Conservation (phyloP, 768 basidiomycete genomes). For the Pisolithus microcarpus region DNA sequence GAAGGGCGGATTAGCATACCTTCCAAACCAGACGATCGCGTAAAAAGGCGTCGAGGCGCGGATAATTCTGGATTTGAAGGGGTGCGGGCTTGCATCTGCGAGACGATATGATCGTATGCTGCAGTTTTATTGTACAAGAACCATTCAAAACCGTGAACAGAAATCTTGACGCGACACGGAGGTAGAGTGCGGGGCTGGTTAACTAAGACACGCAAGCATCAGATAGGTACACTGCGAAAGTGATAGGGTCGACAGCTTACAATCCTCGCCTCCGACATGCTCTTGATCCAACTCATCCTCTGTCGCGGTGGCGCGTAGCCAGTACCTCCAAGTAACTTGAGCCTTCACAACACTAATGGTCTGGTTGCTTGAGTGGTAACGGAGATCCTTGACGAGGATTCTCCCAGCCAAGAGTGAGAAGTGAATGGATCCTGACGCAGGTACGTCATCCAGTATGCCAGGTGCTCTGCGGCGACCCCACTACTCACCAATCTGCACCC, state of each 20-base stretch:
- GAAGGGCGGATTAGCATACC: constrained; percentile 22
- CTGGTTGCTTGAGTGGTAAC: constrained; percentile 90
- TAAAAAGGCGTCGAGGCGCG: constrained; percentile 32
- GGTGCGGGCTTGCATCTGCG: constrained; percentile 51
- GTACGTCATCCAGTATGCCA: background rate
- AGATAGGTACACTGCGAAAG: background rate
- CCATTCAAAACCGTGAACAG: constrained; percentile 84
- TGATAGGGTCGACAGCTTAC: constrained; percentile 32
- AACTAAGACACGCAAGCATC: constrained; percentile 20
- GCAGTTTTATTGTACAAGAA: constrained; percentile 87
- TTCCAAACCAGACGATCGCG: constrained; percentile 33
- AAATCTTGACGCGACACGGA: constrained; percentile 76
- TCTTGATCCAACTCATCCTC: constrained; percentile 56
- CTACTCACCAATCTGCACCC: constrained; percentile 71
- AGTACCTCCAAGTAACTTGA: constrained; percentile 89
- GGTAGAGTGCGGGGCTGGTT: constrained; percentile 33
- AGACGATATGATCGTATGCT: constrained; percentile 80
- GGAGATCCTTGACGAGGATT: constrained; percentile 80
- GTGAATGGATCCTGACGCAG: constrained; percentile 71
- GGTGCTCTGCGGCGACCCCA: background rate
- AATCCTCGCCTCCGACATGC: constrained; percentile 42
- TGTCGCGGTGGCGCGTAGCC: constrained; percentile 76
- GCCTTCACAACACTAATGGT: constrained; percentile 79
- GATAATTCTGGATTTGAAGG: constrained; percentile 11
- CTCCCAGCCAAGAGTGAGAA: constrained; percentile 83